These are phyloP conservation scores for Epichloe sylvatica DNA, from an alignment of 2,329 filamentous ascomycete genomes.

Conservation along the genomic window DNA sequence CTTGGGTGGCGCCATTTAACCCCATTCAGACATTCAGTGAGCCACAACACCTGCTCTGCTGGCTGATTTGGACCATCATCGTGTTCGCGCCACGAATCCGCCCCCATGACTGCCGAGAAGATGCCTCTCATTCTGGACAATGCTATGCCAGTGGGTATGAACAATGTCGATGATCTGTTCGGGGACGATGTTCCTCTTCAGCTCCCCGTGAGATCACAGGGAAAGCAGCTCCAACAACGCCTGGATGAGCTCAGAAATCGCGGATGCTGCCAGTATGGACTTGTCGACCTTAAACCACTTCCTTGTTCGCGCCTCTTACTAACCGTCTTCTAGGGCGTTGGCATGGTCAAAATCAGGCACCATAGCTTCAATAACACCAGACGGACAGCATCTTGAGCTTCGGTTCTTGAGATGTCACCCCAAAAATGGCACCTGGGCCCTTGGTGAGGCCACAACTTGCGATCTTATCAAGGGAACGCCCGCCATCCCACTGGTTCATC, in stretches of 20 bases:
- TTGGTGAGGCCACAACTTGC: constrained; percentile 57
- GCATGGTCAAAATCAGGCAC: constrained; percentile 81
- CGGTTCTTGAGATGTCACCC: constrained; percentile 57
- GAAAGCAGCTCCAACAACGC: constrained; percentile 54
- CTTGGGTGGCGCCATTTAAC: too few species aligned
- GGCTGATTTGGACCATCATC: not conserved
- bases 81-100: not conserved
- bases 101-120: constrained; percentile 22
- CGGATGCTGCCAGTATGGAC: constrained; percentile 70
- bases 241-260: constrained; percentile 62
- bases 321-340: constrained; percentile 43
- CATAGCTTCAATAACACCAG: constrained; percentile 65
- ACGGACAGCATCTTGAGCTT: constrained; percentile 57
- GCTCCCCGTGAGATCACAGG: constrained; percentile 30
- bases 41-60: not conserved
- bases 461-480: constrained; percentile 47
- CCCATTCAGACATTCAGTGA: not conserved
- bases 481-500: constrained; percentile 57
- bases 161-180: constrained; percentile 62
- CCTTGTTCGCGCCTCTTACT: not conserved
- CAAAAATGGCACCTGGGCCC: constrained; percentile 57
- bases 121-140: constrained; percentile 31
- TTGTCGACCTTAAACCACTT: not conserved
- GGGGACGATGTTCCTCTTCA: constrained; percentile 51
- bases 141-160: constrained; percentile 35